phyloP scores from a whole-genome alignment of 352 stramenopile genomes.

The Saprolegnia diclina region DNA sequence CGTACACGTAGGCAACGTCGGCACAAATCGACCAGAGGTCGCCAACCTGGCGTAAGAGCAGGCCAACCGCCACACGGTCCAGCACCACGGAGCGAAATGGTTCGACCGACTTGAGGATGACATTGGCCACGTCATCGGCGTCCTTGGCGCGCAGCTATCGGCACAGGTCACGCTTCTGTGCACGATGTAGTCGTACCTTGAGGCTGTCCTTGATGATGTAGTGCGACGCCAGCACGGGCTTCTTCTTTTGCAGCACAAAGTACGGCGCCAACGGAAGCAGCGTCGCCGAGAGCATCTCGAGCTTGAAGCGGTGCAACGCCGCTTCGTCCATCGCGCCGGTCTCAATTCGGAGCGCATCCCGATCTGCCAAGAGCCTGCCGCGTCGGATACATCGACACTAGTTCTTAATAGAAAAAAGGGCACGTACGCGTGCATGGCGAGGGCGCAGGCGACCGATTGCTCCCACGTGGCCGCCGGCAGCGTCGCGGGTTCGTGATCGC shows the following conservation, averaged over 20 bases:
- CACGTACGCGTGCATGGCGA: conserved; percentile 10
- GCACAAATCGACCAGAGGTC: conserved; percentile 50
- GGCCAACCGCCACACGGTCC: conserved; percentile 44
- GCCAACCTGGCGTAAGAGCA: conserved; percentile 56
- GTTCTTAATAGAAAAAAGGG: not conserved
- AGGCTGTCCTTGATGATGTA: conserved; percentile 59
- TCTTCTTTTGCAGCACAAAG: conserved; percentile 51
- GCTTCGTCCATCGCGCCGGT: conserved; percentile 31
- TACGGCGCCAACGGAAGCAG: conserved; percentile 50
- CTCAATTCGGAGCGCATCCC: not conserved
- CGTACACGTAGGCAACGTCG: conserved; percentile 48
- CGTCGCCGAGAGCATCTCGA: conserved; percentile 50
- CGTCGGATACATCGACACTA: not conserved
- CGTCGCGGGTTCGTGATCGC: not conserved
- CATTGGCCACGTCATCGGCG: conserved; percentile 57
- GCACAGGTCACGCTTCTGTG: not conserved
- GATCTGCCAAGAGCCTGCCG: not conserved
- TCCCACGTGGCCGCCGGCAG: not conserved
- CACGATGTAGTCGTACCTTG: conserved; percentile 34
- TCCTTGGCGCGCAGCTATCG: conserved; percentile 30
- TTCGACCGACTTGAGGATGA: conserved; percentile 39
- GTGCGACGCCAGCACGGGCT: conserved; percentile 37
- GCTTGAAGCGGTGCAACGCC: conserved; percentile 41
- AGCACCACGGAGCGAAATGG: conserved; percentile 38
- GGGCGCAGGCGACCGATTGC: not conserved